A percentile compares a stretch with the other conserved stretches of the same genome.
phyloP scores from a whole-genome alignment of 2,329 filamentous ascomycete genomes.

The Magnaporthiopsis incrustans region DNA sequence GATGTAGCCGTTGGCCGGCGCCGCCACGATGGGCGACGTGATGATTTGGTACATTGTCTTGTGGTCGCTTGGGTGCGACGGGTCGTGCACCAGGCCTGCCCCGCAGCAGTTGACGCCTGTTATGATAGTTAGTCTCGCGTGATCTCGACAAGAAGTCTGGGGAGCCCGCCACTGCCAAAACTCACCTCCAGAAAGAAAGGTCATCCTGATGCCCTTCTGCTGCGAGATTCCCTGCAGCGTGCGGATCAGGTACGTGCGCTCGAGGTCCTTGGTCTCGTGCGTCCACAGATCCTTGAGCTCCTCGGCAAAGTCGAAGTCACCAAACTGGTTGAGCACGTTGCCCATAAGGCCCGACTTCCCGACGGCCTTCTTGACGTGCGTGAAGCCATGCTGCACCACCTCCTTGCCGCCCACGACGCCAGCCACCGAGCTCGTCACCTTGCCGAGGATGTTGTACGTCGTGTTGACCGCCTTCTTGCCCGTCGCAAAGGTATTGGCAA shows the following conservation, averaged over 20 bases:
- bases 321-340: conserved; percentile 89
- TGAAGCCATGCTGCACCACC: conserved; percentile 86
- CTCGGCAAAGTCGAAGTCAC: conserved; percentile 89
- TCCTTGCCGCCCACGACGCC: conserved; percentile 94
- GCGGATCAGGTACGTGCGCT: conserved; percentile 91
- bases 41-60: conserved; percentile 99
- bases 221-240: conserved; percentile 92
- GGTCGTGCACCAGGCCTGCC: conserved; percentile 90
- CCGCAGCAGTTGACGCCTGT: conserved; percentile 80
- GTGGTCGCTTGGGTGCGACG: conserved; percentile 81
- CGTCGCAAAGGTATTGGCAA: conserved; percentile 84
- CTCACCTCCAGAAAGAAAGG: conserved; percentile 82
- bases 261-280: conserved; percentile 93
- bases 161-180: conserved; percentile 5
- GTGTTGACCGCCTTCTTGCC: conserved; percentile 96
- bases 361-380: conserved; percentile 90
- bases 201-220: conserved; percentile 94
- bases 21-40: conserved; percentile 83
- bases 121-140: conserved; percentile 10
- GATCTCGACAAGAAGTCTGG: neutral
- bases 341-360: conserved; percentile 96
- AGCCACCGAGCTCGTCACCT: conserved; percentile 89
- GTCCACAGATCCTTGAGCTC: conserved; percentile 97
- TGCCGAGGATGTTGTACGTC: conserved; percentile 91
- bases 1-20: conserved; percentile 76